phyloP scores from a whole-genome alignment of 768 basidiomycete species.

The Lactifluus pinguis region DNA sequence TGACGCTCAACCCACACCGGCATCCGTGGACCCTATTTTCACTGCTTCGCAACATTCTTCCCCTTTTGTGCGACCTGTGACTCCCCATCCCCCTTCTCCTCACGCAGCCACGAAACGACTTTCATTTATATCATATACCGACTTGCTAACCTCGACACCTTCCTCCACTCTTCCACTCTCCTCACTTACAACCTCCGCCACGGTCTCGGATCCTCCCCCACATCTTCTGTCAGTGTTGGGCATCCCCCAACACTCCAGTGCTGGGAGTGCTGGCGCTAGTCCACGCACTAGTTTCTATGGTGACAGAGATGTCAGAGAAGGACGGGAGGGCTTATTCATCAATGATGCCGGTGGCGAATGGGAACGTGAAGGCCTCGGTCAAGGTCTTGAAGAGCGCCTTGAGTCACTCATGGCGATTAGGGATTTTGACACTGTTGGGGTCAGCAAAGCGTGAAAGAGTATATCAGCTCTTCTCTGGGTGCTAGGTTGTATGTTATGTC shows the following conservation, averaged over 20 bases:
- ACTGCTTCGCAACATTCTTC: constrained; percentile 18
- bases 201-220: constrained; percentile 53
- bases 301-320: constrained; percentile 15
- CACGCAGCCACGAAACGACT: constrained; percentile 52
- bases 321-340: constrained; percentile 27
- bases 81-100: constrained; percentile 38
- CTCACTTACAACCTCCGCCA: constrained; percentile 56
- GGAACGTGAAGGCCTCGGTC: constrained; percentile 78
- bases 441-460: constrained; percentile 14
- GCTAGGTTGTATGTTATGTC: constrained; percentile 1
- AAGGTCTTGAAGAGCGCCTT: constrained; percentile 73
- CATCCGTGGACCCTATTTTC: constrained; percentile 20
- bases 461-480: neutral
- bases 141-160: constrained; percentile 73
- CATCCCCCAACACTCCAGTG: constrained; percentile 26
- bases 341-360: constrained; percentile 78
- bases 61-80: constrained; percentile 19
- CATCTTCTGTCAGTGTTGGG: constrained; percentile 61
- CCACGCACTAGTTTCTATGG: constrained; percentile 20
- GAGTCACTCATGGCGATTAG: constrained; percentile 41
- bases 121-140: constrained; percentile 84
- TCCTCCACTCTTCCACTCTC: constrained; percentile 62
- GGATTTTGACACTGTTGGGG: constrained; percentile 5
- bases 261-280: constrained; percentile 24
- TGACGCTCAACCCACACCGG: constrained; percentile 19